phyloP scores from a whole-genome alignment of 2,329 filamentous ascomycete species.

The Cladosporium sp. region DNA sequence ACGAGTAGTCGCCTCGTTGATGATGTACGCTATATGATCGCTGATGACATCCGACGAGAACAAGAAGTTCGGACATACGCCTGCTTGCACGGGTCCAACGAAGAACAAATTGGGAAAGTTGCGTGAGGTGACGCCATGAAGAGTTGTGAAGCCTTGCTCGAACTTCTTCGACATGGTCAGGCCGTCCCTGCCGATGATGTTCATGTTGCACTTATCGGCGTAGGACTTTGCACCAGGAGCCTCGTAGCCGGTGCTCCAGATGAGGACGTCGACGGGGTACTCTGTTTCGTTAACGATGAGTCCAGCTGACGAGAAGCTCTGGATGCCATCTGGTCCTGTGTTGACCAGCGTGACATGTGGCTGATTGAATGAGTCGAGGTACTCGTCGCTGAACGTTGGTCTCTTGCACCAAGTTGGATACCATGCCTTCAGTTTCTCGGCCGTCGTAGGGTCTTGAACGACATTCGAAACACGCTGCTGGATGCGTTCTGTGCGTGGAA shows the following conservation, averaged over 20 bases:
- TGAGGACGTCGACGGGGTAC: slow-evolving; percentile 45
- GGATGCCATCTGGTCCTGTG: slow-evolving; percentile 51
- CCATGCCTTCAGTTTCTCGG: slow-evolving; percentile 53
- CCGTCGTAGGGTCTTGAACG: slow-evolving; percentile 51
- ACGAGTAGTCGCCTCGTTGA: slow-evolving; percentile 32
- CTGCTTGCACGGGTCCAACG: slow-evolving; percentile 40
- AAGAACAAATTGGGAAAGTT: slow-evolving; percentile 56
- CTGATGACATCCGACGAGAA: slow-evolving; percentile 35
- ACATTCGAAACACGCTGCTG: slow-evolving; percentile 45
- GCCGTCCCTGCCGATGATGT: slow-evolving; percentile 39
- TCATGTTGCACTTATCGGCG: slow-evolving; percentile 24
- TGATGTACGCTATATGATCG: slow-evolving; percentile 43
- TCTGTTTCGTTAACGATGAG: slow-evolving; percentile 46
- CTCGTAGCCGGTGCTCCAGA: slow-evolving; percentile 45
- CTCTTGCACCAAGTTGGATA: slow-evolving; percentile 61
- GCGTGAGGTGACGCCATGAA: slow-evolving; percentile 48
- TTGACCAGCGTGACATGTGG: slow-evolving; percentile 57
- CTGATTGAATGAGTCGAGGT: slow-evolving; percentile 53
- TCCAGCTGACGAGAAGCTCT: slow-evolving; percentile 41
- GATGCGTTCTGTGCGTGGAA: slow-evolving; percentile 30
- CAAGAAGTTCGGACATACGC: slow-evolving; percentile 36
- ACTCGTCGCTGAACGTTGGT: slow-evolving; percentile 57
- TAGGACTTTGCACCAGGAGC: slow-evolving; percentile 24
- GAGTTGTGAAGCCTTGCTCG: slow-evolving; percentile 42
- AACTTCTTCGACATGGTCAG: slow-evolving; percentile 40